Conservation (phyloP, 805 yeast species). For the Saturnispora serradocipensis region DNA sequence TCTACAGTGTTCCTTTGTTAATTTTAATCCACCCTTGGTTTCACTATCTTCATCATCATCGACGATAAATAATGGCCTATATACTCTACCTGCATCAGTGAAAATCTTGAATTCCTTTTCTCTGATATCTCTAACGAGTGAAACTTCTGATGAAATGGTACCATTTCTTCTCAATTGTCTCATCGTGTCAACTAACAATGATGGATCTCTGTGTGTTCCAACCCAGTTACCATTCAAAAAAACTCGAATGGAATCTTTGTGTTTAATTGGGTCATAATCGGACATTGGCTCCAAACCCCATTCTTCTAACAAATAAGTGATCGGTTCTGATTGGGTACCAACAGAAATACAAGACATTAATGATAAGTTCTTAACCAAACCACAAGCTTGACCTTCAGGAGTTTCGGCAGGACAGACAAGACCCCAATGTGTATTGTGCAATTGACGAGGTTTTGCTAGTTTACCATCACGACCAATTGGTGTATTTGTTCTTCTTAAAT, state of each 20-base stretch:
- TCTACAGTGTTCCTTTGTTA: slow-evolving; percentile 77
- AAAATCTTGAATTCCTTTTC: slow-evolving; percentile 93
- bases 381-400: slow-evolving; percentile 99
- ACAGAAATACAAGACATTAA: slow-evolving; percentile 97
- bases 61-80: slow-evolving; percentile 91
- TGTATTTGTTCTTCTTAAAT: slow-evolving; percentile 96
- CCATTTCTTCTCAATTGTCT: slow-evolving; percentile 89
- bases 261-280: slow-evolving; percentile 87
- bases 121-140: slow-evolving; percentile 92
- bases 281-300: slow-evolving; percentile 99
- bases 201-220: slow-evolving; percentile 96
- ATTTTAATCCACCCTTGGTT: slow-evolving; percentile 65
- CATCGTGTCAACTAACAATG: slow-evolving; percentile 84
- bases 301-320: slow-evolving; percentile 85
- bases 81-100: slow-evolving; percentile 98
- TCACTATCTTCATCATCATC: slow-evolving; percentile 71
- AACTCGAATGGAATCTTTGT: slow-evolving; percentile 85
- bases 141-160: slow-evolving; percentile 91
- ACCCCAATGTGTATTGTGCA: slow-evolving; percentile 99
- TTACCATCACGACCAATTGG: slow-evolving; percentile 99
- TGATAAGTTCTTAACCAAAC: slow-evolving; percentile 92
- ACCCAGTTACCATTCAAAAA: slow-evolving; percentile 99
- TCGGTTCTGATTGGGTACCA: slow-evolving; percentile 95
- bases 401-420: slow-evolving; percentile 99
- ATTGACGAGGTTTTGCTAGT: slow-evolving; percentile 96